Evolutionary conservation across 176 grass and related monocot genomes (phyloP), one percentile per base, ranked within the genome.

Genomic region (Oryza glumipatula): DNA sequence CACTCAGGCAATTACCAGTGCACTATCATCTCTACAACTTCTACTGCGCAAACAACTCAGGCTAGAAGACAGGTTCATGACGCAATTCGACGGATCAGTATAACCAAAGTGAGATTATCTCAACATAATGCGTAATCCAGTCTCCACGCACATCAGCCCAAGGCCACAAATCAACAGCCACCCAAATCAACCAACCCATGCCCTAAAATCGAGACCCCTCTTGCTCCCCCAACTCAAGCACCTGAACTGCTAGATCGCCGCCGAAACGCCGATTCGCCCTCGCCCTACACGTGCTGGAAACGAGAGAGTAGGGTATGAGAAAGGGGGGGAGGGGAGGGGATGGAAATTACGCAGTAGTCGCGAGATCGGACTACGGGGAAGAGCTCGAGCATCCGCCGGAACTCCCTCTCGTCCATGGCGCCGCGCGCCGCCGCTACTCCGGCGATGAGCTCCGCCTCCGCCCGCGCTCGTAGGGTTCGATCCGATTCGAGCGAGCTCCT

Each of bases 321-420:
- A 36, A 26, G 12, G n/a, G 14, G 0, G 61, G 36, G n/a, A 84
- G 22, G 44, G 88, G n/a, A 48, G 3, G 35, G 35, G 30, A 3
- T 32, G 30, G 30, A 32, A 32, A 36, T 83, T 95, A 98, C 96
- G 72, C 91, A 94, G 84, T 94, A 98, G 78, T 91, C 71, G 47
- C 89, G 83, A 48, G 86, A 91, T 36, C 93, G 89, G 67, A 99
- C 91, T 71, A 99, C 81, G 28, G 96, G 94, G 89, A 92, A 99
- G 60, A 92, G 91, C 11, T 96, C 91, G 60, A 96, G 97, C 85
- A 88, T 89, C 23, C 86, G 76, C 69, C 72, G 90, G 90, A 99
- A 99, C 86, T 96, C 97, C 82, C 76, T 70, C 81, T 96, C 97
- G 78, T 99, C 94, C 97, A 99, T 99, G 81, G 66, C 11, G 82